A percentile compares a stretch with the other conserved stretches of the same genome.
These are phyloP conservation scores for Schizochytrium sp. DNA, from an alignment of 108 stramenopile genomes.

Conservation along the genomic window DNA sequence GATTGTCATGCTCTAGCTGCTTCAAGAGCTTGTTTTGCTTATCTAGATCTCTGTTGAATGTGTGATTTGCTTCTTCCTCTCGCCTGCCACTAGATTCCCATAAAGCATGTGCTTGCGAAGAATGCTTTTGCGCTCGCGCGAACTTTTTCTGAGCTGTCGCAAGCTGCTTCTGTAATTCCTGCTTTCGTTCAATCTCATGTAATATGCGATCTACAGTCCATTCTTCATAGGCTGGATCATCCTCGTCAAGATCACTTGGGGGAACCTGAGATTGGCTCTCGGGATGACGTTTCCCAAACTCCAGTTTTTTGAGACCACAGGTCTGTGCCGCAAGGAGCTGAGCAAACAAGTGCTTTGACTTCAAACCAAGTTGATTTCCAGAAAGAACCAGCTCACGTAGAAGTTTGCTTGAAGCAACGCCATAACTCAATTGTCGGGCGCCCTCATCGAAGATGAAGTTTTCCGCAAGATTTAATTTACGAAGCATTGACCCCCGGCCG, in stretches of 20 bases:
- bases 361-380: not conserved
- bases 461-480: not conserved
- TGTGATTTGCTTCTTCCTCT: not conserved
- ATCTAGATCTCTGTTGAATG: not conserved
- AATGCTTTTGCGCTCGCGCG: not conserved
- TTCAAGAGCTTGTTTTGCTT: not conserved
- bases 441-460: slow-evolving; percentile 19
- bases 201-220: slow-evolving; percentile 14
- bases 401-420: not conserved
- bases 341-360: not conserved
- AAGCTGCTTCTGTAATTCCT: not conserved
- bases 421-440: not conserved
- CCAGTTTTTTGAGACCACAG: not conserved
- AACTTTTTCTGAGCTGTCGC: not conserved
- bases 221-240: not conserved
- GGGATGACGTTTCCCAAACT: not conserved
- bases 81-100: not conserved
- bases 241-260: not conserved
- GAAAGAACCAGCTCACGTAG: not conserved
- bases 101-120: not conserved
- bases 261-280: not conserved
- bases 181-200: not conserved
- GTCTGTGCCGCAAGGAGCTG: not conserved
- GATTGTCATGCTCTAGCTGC: not conserved
- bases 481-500: not conserved